Conservation (phyloP, 1,284 basidiomycete species). For the Pseudozyma sp. region DNA sequence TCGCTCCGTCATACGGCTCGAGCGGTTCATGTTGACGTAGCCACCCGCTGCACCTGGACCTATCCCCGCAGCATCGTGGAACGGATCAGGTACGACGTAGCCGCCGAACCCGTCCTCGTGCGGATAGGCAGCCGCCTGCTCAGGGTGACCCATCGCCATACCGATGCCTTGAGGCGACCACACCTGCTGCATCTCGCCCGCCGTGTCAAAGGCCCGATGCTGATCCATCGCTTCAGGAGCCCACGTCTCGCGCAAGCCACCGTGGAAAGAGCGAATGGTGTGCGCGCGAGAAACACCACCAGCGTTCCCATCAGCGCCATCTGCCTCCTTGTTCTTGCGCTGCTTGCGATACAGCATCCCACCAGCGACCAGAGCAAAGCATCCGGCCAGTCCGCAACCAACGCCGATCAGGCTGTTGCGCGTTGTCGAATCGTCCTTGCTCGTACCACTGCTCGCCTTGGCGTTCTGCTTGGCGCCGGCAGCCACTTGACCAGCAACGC, state of each 20-base stretch:
- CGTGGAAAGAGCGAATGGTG: constrained; percentile 53
- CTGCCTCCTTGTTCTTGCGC: constrained; percentile 18
- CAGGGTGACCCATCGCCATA: constrained; percentile 13
- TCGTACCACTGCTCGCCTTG: constrained; percentile 6
- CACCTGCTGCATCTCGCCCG: constrained; percentile 34
- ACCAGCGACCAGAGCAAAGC: constrained; percentile 34
- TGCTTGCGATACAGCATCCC: constrained; percentile 47
- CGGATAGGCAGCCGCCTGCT: constrained; percentile 1
- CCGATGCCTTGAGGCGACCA: constrained; percentile 25
- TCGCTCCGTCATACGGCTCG: constrained; percentile 54
- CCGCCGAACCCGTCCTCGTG: constrained; percentile 35
- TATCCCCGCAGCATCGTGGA: constrained; percentile 21
- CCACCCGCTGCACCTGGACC: constrained; percentile 12
- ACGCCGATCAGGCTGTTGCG: constrained; percentile 60
- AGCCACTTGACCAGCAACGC: constrained; percentile 27
- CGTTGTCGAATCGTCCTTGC: constrained; percentile 28
- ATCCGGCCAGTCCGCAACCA: constrained; percentile 49
- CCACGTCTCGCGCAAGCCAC: constrained; percentile 59
- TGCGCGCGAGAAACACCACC: constrained; percentile 35
- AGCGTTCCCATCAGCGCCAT: constrained; percentile 12
- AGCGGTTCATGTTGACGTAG: constrained; percentile 48
- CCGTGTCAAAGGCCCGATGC: constrained; percentile 21
- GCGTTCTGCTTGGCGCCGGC: constrained; percentile 13
- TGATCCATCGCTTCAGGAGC: constrained; percentile 48
- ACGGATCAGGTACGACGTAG: constrained; percentile 32